A percentile compares a stretch with the other conserved stretches of the same genome.
These are phyloP conservation scores for Ceratobasidium sp. DNA, from an alignment of 1,284 basidiomycete species.

Conservation along the genomic window DNA sequence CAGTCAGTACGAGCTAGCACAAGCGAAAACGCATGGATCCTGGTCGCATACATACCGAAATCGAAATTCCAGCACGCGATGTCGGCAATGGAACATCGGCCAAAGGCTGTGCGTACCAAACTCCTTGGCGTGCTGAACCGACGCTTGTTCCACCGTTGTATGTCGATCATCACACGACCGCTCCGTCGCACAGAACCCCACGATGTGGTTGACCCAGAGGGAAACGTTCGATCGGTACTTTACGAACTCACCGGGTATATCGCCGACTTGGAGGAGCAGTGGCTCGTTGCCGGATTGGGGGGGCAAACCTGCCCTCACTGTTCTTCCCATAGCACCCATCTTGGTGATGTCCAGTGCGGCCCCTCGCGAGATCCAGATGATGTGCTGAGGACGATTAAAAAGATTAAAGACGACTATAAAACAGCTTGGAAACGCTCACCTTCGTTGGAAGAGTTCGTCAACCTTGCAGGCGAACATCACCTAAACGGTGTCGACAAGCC, in stretches of 20 bases:
- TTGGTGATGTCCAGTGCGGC: slow-evolving; percentile 3
- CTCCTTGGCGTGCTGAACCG: slow-evolving; percentile 15
- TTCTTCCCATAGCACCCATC: not conserved
- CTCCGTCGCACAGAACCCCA: slow-evolving; percentile 20
- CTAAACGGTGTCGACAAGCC: slow-evolving; percentile 46
- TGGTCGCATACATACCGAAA: slow-evolving; percentile 24
- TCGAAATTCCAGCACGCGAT: slow-evolving; percentile 21
- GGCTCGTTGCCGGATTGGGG: not conserved
- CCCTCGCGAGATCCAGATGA: not conserved
- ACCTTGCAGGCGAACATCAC: not conserved
- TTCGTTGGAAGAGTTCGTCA: not conserved
- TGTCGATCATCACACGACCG: slow-evolving; percentile 26
- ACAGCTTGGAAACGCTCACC: slow-evolving; percentile 9
- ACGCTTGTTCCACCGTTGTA: slow-evolving; percentile 28
- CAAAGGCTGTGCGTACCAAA: not conserved
- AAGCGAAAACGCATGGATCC: slow-evolving; percentile 13
- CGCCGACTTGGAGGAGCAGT: slow-evolving; percentile 19
- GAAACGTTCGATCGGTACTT: not conserved
- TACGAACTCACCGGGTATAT: not conserved
- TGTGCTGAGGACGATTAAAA: not conserved
- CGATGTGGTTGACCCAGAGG: slow-evolving; percentile 27
- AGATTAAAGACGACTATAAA: not conserved
- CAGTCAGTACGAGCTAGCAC: not conserved
- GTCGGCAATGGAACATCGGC: slow-evolving; percentile 1
- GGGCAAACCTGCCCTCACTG: slow-evolving; percentile 23